Base-by-base conservation (phyloP, 2,329 filamentous ascomycete species). In the Trichothecium sympodiale region DNA sequence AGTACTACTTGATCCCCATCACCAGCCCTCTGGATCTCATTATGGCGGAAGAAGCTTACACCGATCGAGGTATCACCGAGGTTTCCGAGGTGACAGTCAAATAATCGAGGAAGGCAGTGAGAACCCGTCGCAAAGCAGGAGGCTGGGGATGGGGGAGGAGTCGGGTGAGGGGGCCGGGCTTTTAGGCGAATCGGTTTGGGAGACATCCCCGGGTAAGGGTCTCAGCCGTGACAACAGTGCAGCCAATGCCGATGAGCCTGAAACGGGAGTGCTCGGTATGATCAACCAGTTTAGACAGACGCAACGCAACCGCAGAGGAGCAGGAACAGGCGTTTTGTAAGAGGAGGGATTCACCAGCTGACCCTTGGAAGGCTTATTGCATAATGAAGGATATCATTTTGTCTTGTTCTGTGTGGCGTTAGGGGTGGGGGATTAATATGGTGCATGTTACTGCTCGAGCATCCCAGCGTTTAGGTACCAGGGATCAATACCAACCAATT, bases 1-100 rank as follows among this genome's bases (percentile, higher is more conserved):
- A 2, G 73, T 83, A 44, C 64, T 88, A 2, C 64, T 88, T 3
- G 83, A 88, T 55, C 77, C 81, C 3, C 81, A 83, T 49, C 78
- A 88, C 41, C 81, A 87, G 41, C 82, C 81, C 5, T 62, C 67
- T 2, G 60, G 62, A 2, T 64, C 68, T 8, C 60, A 61, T 5
- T 53, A 63, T 26, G 59, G 60, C 2, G 57, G 49, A 14, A 62
- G 65, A 28, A 71, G 66, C 34, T 49, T 61, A n/a, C 61, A 72
- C 40, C 57, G 63, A 35, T 54, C 57, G 12, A 66, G 68, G 16
- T 56, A 60, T 43, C 47, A 64, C 46, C 60, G 60, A 39, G 57
- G 52, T 35, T 66, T 65, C 45, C 67, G 61, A 33, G 62, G 54
- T 25, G 73, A 62, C 42, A 59, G 51, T 33, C 65, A 61, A 45